phyloP scores from a whole-genome alignment of 148 eudicot genomes.

The Polygonum maritimum region DNA sequence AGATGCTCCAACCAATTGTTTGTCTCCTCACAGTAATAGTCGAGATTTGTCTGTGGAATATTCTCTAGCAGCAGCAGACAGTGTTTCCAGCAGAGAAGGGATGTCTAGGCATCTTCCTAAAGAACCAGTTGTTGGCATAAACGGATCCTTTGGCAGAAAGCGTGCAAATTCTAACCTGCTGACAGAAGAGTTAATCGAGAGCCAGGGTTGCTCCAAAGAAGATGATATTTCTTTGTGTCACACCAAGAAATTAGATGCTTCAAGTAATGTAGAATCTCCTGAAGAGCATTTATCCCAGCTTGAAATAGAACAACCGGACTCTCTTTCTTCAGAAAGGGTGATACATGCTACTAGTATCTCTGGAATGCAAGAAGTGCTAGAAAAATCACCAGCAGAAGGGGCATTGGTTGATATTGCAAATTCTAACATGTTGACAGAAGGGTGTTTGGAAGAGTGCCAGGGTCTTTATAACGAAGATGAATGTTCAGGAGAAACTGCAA shows the following conservation, averaged over 20 bases:
- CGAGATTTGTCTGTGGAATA: background rate
- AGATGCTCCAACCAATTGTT: background rate
- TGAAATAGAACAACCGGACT: background rate
- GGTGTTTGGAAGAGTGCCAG: too few species aligned
- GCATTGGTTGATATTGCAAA: background rate
- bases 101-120: background rate
- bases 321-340: background rate
- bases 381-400: background rate
- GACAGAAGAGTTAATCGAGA: background rate
- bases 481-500: background rate
- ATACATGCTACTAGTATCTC: background rate
- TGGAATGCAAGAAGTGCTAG: background rate
- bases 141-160: background rate
- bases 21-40: background rate
- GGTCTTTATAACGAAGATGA: background rate
- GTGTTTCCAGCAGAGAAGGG: background rate
- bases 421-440: too few species aligned
- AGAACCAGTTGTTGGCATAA: background rate
- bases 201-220: background rate
- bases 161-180: background rate
- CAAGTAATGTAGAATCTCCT: background rate
- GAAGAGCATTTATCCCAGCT: background rate
- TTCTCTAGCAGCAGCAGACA: conserved; percentile 1
- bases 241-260: background rate
- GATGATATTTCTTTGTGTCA: background rate